These are phyloP conservation scores for Davidsoniella eucalypti DNA, from an alignment of 2,329 filamentous ascomycete species.

Conservation along the genomic window DNA sequence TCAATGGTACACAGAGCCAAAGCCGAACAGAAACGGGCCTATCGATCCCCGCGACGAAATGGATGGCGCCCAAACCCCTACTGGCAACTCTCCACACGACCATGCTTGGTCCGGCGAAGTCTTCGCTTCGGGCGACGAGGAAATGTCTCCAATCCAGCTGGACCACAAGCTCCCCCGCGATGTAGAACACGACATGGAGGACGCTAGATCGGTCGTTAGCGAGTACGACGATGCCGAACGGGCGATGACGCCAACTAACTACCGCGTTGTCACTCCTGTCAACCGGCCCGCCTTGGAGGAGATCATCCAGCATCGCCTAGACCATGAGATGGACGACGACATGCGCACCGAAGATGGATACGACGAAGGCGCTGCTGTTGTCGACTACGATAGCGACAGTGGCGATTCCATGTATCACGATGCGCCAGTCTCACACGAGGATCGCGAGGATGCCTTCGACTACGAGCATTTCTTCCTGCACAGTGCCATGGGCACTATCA, in stretches of 20 bases:
- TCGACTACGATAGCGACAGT: conserved; percentile 41
- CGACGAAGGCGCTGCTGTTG: conserved; percentile 22
- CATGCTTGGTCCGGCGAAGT: conserved; percentile 5
- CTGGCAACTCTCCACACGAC: background rate
- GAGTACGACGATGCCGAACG: conserved; percentile 16
- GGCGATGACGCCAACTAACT: conserved; percentile 3
- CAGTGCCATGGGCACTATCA: conserved; percentile 71
- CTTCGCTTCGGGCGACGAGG: conserved; percentile 4
- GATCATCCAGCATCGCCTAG: conserved; percentile 10
- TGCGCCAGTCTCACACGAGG: conserved; percentile 62
- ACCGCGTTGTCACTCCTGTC: conserved; percentile 1
- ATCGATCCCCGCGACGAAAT: conserved; percentile 3
- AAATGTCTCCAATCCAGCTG: conserved; percentile 11
- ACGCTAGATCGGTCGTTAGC: conserved; percentile 18
- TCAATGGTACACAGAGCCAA: conserved; percentile 29
- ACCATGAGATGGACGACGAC: conserved; percentile 23
- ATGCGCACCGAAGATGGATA: conserved; percentile 23
- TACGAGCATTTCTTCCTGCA: conserved; percentile 94
- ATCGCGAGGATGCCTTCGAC: conserved; percentile 87
- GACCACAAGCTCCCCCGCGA: background rate
- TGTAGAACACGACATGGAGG: conserved; percentile 11
- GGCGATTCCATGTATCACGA: conserved; percentile 49
- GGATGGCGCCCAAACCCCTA: conserved; percentile 1
- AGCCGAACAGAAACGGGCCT: conserved; percentile 7
- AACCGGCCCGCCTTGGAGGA: conserved; percentile 1